Conservation (phyloP, 2,329 filamentous ascomycete genomes). For the Rutstroemia sp. region DNA sequence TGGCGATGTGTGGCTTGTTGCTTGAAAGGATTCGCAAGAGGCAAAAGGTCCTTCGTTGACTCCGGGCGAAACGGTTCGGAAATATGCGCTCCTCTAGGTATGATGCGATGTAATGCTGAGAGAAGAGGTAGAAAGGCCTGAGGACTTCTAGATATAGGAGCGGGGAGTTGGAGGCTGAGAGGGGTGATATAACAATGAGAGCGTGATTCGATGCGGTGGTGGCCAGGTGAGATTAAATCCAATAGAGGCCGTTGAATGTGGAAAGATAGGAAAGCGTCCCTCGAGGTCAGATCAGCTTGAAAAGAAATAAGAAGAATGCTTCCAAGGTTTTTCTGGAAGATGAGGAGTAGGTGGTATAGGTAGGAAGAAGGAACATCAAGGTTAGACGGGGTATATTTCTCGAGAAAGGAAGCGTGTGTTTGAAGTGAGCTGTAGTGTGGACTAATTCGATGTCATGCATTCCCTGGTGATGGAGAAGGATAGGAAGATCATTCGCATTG, state of each 20-base stretch:
- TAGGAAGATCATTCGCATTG: slow-evolving; percentile 2
- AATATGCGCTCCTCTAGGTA: background rate
- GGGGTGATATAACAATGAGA: background rate
- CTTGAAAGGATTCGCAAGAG: slow-evolving; percentile 5
- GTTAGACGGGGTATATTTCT: background rate
- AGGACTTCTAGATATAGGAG: background rate
- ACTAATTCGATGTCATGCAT: slow-evolving; percentile 10
- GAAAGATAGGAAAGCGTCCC: no score
- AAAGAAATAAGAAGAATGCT: no score
- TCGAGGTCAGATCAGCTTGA: no score
- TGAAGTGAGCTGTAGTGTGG: slow-evolving; percentile 2
- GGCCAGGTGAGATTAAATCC: background rate
- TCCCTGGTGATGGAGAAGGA: slow-evolving; percentile 1
- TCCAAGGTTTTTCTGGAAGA: background rate
- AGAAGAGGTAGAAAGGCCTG: background rate
- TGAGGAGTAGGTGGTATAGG: background rate
- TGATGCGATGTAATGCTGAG: slow-evolving; percentile 1
- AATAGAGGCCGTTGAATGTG: background rate
- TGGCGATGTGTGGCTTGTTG: slow-evolving; percentile 2
- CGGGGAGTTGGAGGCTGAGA: background rate
- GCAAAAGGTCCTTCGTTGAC: slow-evolving; percentile 1
- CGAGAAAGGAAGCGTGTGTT: slow-evolving; percentile 1
- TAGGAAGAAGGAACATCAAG: slow-evolving; percentile 1
- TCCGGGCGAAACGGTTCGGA: background rate
- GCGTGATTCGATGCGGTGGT: background rate